Evolutionary conservation across 2,329 filamentous ascomycete genomes (phyloP), one percentile per base, ranked within the genome.

Genomic region (Zelopaecilomyces penicillatus): DNA sequence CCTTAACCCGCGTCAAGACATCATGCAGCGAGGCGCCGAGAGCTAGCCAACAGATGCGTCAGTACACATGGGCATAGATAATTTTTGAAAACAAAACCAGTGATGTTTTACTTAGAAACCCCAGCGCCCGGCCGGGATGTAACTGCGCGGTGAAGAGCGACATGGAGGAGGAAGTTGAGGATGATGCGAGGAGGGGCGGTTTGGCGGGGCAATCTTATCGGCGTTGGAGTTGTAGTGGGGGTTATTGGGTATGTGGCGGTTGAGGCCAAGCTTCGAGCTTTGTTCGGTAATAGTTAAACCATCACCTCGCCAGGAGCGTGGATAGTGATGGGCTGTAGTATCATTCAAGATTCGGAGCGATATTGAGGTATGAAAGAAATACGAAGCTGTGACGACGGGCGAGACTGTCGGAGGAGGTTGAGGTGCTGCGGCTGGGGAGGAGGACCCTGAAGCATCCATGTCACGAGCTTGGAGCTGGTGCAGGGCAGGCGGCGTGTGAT

Each of bases 11-110:
- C 29, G 86, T 89, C 48, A 97, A 69, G 57, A 94, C 77, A 60
- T 95, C 88, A 66, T 97, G 89, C 32, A 98, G 78, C 3, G 90
- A 95, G 51, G 88, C 86, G 45, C 93, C 93, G 46, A 98, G 81
- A 41, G 83, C 89, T 95, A 60, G 39, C n/a, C 30, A 28, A 34
- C 8, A 10, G 37, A 33, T 30, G 19, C n/a, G 26, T n/a, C 30
- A 27, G 29, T 9, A 31, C 26, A 39, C 26, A 19, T 19, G 19
- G 19, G 2, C 10, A 37, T 41, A 33, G 31, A 42, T 11, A 32
- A 31, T 28, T 4, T 28, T 5, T 11, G 32, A 2, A 19, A 19
- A 19, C 19, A 19, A 19, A 19, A 19, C 19, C 19, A 19, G 19
- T 19, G 19, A 3, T n/a, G 8, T 45, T 55, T 36, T 52, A 72